Evolutionary conservation across 208 protist species (phyloP).

Genomic region (Acanthamoeba lenticulata): DNA sequence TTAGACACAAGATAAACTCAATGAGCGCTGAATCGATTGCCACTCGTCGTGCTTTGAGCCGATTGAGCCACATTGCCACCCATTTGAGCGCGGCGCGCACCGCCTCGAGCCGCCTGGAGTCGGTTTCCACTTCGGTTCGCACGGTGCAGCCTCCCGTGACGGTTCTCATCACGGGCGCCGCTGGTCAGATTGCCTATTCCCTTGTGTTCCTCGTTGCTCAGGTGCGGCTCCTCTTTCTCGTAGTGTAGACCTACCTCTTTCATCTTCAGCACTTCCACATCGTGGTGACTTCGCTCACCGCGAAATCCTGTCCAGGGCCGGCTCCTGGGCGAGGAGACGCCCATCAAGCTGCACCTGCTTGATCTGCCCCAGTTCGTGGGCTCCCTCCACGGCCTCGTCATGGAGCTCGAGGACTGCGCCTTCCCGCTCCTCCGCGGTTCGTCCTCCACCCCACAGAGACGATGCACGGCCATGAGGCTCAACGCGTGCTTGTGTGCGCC

Average conservation of each 20-base stretch:
- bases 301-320: background rate
- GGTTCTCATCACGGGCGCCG: constrained; percentile 82
- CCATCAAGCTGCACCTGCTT: constrained; percentile 85
- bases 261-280: background rate
- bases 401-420: constrained; percentile 88
- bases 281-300: too few relatives aligned
- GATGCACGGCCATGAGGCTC: background rate
- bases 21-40: background rate
- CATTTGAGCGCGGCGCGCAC: background rate
- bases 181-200: constrained; percentile 88
- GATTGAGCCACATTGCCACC: background rate
- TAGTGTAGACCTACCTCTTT: background rate
- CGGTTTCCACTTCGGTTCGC: background rate
- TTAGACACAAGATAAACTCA: background rate
- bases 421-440: constrained; percentile 80
- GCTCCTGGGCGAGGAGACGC: constrained; percentile 46
- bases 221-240: background rate
- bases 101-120: background rate
- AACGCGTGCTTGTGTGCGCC: background rate
- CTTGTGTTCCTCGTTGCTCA: constrained; percentile 66
- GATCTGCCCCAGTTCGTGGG: constrained; percentile 80
- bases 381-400: constrained; percentile 82
- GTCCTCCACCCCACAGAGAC: background rate
- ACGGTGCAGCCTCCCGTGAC: constrained; percentile 10
- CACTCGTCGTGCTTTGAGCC: background rate